Evolutionary conservation across 2,329 filamentous ascomycete species (phyloP).

Genomic region (Alternaria burnsii): DNA sequence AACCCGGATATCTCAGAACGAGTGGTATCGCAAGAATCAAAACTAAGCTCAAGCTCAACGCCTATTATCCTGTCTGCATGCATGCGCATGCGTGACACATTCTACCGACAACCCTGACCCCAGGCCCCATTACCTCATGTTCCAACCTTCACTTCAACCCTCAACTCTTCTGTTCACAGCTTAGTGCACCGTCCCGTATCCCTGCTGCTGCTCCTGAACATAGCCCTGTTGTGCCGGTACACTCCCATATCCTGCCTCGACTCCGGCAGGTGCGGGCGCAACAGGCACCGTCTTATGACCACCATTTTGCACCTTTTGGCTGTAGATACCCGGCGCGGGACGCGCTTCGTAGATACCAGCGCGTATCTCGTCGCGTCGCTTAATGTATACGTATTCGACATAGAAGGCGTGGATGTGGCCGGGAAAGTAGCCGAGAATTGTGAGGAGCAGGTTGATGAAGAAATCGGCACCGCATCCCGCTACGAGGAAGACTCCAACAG

Average conservation of each 20-base stretch:
- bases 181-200: conserved; percentile 19
- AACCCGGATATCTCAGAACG: not conserved
- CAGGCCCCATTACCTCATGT: not conserved
- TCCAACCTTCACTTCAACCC: not conserved
- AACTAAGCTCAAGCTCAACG: not conserved
- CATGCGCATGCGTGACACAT: not conserved
- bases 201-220: conserved; percentile 15
- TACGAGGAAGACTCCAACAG: conserved; percentile 58
- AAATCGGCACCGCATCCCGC: conserved; percentile 61
- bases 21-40: conserved; percentile 4
- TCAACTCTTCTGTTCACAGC: not conserved
- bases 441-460: conserved; percentile 59
- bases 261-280: not conserved
- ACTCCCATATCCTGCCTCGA: conserved; percentile 9
- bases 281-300: conserved; percentile 48
- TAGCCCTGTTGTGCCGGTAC: conserved; percentile 19
- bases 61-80: not conserved
- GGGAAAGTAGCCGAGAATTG: conserved; percentile 66
- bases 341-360: conserved; percentile 64
- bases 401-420: conserved; percentile 84
- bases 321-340: conserved; percentile 75
- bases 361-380: conserved; percentile 70
- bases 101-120: not conserved
- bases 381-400: conserved; percentile 82
- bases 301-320: conserved; percentile 75